Base-by-base conservation (phyloP, 805 yeast species). In the Saturnispora galanensis region DNA sequence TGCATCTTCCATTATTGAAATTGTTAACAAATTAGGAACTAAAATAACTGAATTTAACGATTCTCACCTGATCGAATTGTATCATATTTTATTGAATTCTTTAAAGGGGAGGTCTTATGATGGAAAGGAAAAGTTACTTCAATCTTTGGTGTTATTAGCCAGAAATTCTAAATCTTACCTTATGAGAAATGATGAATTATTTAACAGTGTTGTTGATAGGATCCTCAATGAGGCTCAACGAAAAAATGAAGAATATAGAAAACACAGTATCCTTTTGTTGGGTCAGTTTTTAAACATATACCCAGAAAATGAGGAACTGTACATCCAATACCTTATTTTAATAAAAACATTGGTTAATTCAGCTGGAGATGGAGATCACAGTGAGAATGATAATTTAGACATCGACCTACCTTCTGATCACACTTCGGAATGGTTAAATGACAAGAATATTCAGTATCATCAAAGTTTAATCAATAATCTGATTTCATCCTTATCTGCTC, bases 51-150 rank as follows among this genome's bases (percentile, higher is more conserved):
- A 47, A 21, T 40, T 51, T n/a, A 36, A 55, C 36, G 44, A 50
- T 6, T 16, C 47, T 2, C 44, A 56, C 30, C 41, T 59, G 12
- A 26, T 58, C 4, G 56, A 55, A n/a, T 58, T 86, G 13, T 74
- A 84, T 47, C 62, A 66, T 0, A 65, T 78, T 6, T 65, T 86
- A 38, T 57, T 84, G 13, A 71, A 70, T 28, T 77, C 94, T 0
- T 69, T 79, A 45, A 68, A 71, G 45, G 96, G 96, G 1, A 76
- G 94, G 48, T 74, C 90, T 9, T 90, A 96, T 93, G 70, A 71
- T 12, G 97, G 97, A 5, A 90, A 90, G 55, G 96, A 88, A 52
- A 61, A 69, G 28, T 72, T 93, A 1, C 65, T 87, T 15, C 77
- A 76, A 32, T 84, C 96, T 0, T 64, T 89, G 44, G 82, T 84